Evolutionary conservation across 1,139 yeast genomes (phyloP).

Genomic region (Diutina pseudorugosa): DNA sequence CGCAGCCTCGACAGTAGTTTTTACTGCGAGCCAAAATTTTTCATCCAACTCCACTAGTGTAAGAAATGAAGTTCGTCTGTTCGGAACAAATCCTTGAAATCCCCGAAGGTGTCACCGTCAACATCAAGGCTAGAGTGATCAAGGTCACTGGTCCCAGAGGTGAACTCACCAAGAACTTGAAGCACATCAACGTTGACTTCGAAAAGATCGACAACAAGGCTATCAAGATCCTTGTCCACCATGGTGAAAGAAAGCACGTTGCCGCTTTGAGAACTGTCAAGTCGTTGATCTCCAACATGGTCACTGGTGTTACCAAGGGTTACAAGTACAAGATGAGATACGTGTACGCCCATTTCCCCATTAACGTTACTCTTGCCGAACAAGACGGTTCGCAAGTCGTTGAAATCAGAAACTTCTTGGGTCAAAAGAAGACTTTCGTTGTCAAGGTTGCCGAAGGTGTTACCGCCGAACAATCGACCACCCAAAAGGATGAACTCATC

Average conservation of each 20-base stretch:
- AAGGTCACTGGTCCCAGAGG: conserved; percentile 99
- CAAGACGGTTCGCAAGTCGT: conserved; percentile 64
- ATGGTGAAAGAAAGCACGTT: conserved; percentile 99
- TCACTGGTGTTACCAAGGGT: conserved; percentile 99
- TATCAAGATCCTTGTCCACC: conserved; percentile 87
- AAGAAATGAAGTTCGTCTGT: conserved; percentile 80
- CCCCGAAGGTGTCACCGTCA: conserved; percentile 91
- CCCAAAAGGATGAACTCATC: conserved; percentile 89
- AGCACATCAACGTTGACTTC: conserved; percentile 94
- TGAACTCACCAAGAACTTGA: conserved; percentile 77
- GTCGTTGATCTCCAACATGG: conserved; percentile 85
- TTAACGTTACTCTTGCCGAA: conserved; percentile 83
- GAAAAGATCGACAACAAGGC: conserved; percentile 55
- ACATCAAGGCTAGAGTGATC: conserved; percentile 84
- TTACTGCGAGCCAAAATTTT: not conserved
- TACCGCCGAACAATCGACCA: conserved; percentile 62
- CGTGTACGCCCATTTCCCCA: conserved; percentile 99
- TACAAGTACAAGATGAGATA: conserved; percentile 99
- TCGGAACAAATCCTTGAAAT: conserved; percentile 84
- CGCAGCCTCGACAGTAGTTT: not conserved
- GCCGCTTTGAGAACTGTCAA: conserved; percentile 99
- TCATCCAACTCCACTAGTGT: conserved; percentile 9
- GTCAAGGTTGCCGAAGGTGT: conserved; percentile 87
- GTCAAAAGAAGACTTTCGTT: conserved; percentile 93
- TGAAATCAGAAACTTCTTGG: conserved; percentile 98